Conservation (phyloP, 768 basidiomycete species). For the Mycena amicta region DNA sequence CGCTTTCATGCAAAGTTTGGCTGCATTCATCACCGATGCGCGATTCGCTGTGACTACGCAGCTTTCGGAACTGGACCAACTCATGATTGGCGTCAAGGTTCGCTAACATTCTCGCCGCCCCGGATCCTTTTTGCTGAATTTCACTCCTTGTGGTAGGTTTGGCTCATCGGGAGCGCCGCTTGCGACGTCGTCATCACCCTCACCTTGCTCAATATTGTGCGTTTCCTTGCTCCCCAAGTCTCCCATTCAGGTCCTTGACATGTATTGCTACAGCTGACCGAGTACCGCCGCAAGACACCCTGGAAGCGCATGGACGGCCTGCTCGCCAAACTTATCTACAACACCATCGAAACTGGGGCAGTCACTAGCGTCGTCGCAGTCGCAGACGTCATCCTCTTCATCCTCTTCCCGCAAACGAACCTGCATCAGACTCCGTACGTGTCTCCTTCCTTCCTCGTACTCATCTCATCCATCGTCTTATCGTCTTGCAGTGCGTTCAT, state of each 20-base stretch:
- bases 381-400: background rate
- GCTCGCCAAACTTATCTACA: background rate
- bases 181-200: constrained; percentile 3
- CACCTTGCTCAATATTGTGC: constrained; percentile 6
- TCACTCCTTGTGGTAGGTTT: background rate
- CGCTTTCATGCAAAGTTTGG: constrained; percentile 3
- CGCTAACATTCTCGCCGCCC: background rate
- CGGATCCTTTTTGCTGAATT: no score
- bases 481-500: background rate
- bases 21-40: constrained; percentile 2
- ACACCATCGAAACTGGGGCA: constrained; percentile 1
- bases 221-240: no score
- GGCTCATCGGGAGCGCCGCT: constrained; percentile 12
- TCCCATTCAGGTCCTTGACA: no score
- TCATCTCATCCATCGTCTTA: background rate
- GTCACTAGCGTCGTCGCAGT: constrained; percentile 1
- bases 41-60: constrained; percentile 4
- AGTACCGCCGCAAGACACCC: background rate
- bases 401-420: background rate
- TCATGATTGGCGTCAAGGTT: constrained; percentile 3
- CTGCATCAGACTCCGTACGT: constrained; percentile 2
- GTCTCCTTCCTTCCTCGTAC: background rate
- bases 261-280: background rate
- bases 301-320: constrained; percentile 4
- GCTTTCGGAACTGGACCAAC: background rate